phyloP scores from a whole-genome alignment of 2,329 filamentous ascomycete genomes.

The Aspergillus unguis region DNA sequence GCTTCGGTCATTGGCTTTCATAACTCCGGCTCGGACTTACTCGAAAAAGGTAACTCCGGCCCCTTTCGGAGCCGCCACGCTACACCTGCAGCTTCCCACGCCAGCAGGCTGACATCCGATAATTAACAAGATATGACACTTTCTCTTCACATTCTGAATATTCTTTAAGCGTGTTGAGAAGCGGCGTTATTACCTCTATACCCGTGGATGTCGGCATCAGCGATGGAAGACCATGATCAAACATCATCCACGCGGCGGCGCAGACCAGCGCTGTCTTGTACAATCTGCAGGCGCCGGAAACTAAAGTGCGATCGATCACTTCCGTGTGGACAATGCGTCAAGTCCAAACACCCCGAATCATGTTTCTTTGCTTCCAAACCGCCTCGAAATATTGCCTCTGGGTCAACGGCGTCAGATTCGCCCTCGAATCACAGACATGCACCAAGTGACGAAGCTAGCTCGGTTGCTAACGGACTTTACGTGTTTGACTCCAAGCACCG shows the following conservation, averaged over 20 bases:
- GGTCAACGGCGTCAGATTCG: conserved; percentile 3
- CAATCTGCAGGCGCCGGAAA: conserved; percentile 71
- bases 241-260: conserved; percentile 46
- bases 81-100: too few species aligned
- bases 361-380: conserved; percentile 49
- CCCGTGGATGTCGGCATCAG: not conserved
- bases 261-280: conserved; percentile 65
- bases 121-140: too few species aligned
- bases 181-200: not conserved
- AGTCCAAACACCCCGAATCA: conserved; percentile 48
- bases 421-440: conserved; percentile 6
- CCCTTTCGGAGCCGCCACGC: too few species aligned
- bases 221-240: not conserved
- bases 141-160: too few species aligned
- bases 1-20: too few species aligned
- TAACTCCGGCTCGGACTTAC: too few species aligned
- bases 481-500: conserved; percentile 34
- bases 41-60: too few species aligned
- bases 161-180: not conserved
- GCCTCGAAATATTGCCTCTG: conserved; percentile 3
- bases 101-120: too few species aligned
- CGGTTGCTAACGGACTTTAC: conserved; percentile 25
- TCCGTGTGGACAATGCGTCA: conserved; percentile 63
- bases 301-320: conserved; percentile 72
- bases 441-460: conserved; percentile 15